Evolutionary conservation across 768 basidiomycete species (phyloP).

Genomic region (Erythrobasidium yunnanense): DNA sequence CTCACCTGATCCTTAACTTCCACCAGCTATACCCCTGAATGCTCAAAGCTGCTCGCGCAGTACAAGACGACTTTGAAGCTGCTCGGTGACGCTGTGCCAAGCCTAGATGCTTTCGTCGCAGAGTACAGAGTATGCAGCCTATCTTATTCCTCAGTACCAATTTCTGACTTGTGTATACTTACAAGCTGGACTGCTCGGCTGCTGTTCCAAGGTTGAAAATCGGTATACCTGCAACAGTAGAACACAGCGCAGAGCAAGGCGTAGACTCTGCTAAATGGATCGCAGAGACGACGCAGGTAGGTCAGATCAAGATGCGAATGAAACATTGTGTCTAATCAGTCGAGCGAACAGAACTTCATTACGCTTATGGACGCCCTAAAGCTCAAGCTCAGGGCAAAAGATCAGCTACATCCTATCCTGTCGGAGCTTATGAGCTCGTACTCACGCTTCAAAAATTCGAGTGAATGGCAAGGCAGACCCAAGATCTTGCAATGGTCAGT

Average conservation of each 20-base stretch:
- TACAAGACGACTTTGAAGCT: constrained; percentile 96
- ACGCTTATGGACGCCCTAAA: constrained; percentile 98
- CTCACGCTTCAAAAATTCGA: constrained; percentile 84
- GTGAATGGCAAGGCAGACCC: constrained; percentile 91
- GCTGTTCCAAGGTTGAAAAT: constrained; percentile 80
- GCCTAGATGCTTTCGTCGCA: constrained; percentile 80
- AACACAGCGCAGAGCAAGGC: constrained; percentile 84
- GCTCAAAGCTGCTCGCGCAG: constrained; percentile 82
- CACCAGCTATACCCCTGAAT: constrained; percentile 89
- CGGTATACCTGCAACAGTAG: constrained; percentile 90
- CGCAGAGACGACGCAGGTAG: constrained; percentile 88
- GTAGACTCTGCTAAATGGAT: constrained; percentile 94
- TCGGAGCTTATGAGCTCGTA: constrained; percentile 93
- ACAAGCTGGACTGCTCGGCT: constrained; percentile 84
- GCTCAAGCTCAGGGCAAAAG: constrained; percentile 84
- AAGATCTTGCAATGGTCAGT: constrained; percentile 93
- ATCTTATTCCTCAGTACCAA: neutral
- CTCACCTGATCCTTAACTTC: neutral
- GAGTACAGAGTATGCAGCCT: constrained; percentile 56
- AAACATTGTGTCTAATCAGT: too few relatives aligned
- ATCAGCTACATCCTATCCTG: constrained; percentile 84
- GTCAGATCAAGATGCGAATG: constrained; percentile 22
- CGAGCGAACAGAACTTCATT: constrained; percentile 94
- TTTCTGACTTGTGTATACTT: neutral
- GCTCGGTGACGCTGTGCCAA: constrained; percentile 75